A percentile compares a stretch with the other conserved stretches of the same genome.
phyloP scores from a whole-genome alignment of 495 filamentous ascomycete genomes.

The Umbilicaria muhlenbergii region DNA sequence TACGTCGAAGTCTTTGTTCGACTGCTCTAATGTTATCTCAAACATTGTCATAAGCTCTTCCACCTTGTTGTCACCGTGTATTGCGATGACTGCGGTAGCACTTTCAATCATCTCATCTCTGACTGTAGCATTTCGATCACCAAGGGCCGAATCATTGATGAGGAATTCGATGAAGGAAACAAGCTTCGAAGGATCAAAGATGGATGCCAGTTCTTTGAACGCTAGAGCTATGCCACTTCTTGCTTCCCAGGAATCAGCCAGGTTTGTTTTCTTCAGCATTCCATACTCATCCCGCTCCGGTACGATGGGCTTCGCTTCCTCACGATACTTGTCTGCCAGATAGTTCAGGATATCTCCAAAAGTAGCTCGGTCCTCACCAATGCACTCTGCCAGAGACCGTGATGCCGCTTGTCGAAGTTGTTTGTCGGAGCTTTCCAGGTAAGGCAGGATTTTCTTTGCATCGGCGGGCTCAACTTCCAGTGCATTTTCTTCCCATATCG shows the following conservation, averaged over 20 bases:
- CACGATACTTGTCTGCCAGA: slow-evolving; percentile 52
- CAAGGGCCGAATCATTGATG: slow-evolving; percentile 68
- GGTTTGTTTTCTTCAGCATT: slow-evolving; percentile 74
- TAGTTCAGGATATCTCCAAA: slow-evolving; percentile 42
- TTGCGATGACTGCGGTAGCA: slow-evolving; percentile 62
- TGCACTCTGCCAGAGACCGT: slow-evolving; percentile 58
- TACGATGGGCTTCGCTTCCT: slow-evolving; percentile 63
- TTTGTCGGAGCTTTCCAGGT: slow-evolving; percentile 58
- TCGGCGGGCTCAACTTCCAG: slow-evolving; percentile 55
- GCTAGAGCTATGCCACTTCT: slow-evolving; percentile 77
- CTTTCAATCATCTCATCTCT: slow-evolving; percentile 87
- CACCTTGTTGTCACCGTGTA: slow-evolving; percentile 62
- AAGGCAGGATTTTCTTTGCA: slow-evolving; percentile 51
- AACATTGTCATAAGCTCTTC: slow-evolving; percentile 87
- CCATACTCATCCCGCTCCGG: slow-evolving; percentile 81
- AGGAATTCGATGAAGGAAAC: slow-evolving; percentile 70
- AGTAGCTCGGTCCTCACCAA: slow-evolving; percentile 37
- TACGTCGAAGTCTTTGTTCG: slow-evolving; percentile 60
- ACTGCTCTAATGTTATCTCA: slow-evolving; percentile 65
- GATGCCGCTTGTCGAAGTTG: slow-evolving; percentile 76
- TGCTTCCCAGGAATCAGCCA: slow-evolving; percentile 76
- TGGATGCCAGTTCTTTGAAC: slow-evolving; percentile 59
- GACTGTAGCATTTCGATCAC: slow-evolving; percentile 62
- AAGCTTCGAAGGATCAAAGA: slow-evolving; percentile 51
- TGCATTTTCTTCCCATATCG: slow-evolving; percentile 90